Evolutionary conservation across 495 filamentous ascomycete genomes (phyloP), one percentile per base, ranked within the genome.

Genomic region (Xylaria acuta): DNA sequence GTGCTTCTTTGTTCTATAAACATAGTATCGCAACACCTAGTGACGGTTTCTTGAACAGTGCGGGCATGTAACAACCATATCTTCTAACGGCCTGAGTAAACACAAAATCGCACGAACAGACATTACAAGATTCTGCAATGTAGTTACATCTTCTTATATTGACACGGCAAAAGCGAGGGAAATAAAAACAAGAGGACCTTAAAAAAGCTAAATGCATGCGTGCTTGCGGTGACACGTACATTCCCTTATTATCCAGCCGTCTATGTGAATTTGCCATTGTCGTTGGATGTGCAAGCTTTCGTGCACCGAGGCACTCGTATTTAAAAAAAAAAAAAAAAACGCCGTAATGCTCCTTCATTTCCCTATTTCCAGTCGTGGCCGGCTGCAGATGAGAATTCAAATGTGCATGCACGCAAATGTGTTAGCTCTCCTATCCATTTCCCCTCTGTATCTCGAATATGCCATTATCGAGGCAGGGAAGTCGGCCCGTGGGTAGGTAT

Each of bases 301-400:
- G 16, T 47, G 60, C 74, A 72, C 41, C 74, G 78, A 5, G 66
- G 11, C 53, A 43, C 65, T 67, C 47, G 34, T 25, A 59, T 69
- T 59, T 47, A 40, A 25, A 38, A 22, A 22, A 56, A 27, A 12
- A 27, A 11, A 68, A 25, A 40, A 30, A 40, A 67, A 68, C 67
- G 67, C 67, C 67, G 14, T 69, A 3, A 68, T 69, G 53, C 51
- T 47, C 67, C 67, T 36, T 41, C 36, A 69, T 32, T 43, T 60
- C 38, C 67, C 67, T 59, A 45, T 58, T 60, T 27, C 47, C 25
- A 40, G 67, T 45, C 40, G 12, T 47, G 53, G 11, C 67, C 67
- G 49, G 67, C 53, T 60, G 65, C 36, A 69, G 67, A 69, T 60
- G 51, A 69, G 53, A 69, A 45, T 69, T 59, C 34, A 60, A 70